Conservation (phyloP, 495 filamentous ascomycete species). For the Acidiella bohemica region DNA sequence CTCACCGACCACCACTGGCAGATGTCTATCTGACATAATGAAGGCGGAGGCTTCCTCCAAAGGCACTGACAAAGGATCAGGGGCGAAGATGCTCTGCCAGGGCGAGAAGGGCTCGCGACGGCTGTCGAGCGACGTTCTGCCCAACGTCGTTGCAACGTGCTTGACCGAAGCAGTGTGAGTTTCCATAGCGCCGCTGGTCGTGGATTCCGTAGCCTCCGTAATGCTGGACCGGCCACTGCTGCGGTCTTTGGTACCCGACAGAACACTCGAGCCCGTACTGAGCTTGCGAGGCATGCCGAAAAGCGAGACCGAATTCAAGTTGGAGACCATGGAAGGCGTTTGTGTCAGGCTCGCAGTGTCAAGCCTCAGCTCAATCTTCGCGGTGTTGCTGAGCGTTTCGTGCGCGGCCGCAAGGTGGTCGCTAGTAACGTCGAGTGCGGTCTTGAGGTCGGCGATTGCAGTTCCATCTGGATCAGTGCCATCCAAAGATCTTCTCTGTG, state of each 20-base stretch:
- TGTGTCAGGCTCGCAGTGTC: background rate
- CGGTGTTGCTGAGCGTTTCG: background rate
- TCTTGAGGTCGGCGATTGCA: slow-evolving; percentile 1
- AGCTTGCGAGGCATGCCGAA: background rate
- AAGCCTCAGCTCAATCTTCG: background rate
- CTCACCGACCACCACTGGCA: too few species aligned
- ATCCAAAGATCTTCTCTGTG: background rate
- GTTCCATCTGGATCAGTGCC: background rate
- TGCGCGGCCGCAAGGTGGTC: background rate
- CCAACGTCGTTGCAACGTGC: too few species aligned
- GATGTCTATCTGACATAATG: background rate
- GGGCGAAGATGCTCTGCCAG: background rate
- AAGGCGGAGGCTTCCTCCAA: background rate
- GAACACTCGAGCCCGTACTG: slow-evolving; percentile 3
- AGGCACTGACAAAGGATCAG: background rate
- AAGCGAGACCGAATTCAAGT: background rate
- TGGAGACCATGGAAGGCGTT: too few species aligned
- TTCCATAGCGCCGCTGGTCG: too few species aligned
- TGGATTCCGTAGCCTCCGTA: too few species aligned
- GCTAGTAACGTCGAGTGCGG: slow-evolving; percentile 1
- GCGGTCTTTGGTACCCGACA: too few species aligned
- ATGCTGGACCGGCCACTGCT: too few species aligned
- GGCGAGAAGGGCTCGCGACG: too few species aligned
- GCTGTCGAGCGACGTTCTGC: too few species aligned
- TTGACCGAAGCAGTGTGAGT: too few species aligned